These are phyloP conservation scores for Phoenix dactylifera DNA, from an alignment of 176 grass and related monocot species.

Conservation along the genomic window DNA sequence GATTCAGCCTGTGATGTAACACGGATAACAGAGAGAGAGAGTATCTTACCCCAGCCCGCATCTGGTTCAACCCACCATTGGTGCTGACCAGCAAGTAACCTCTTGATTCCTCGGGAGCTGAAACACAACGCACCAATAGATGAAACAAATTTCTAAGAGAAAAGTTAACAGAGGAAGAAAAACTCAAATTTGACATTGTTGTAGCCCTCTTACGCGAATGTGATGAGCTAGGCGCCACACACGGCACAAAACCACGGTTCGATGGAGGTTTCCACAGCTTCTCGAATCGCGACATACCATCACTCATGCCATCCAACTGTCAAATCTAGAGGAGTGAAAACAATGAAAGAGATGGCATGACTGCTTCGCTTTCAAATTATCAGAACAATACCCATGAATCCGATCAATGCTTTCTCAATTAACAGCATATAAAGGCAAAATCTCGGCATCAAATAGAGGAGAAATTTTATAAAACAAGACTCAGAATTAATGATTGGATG, in stretches of 20 bases:
- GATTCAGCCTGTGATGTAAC: no score
- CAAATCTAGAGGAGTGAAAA: slow-evolving; percentile 48
- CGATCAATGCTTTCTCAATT: no score
- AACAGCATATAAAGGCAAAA: no score
- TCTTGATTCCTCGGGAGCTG: slow-evolving; percentile 49
- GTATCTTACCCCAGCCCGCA: slow-evolving; percentile 78
- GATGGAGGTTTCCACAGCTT: slow-evolving; percentile 58
- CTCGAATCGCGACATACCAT: slow-evolving; percentile 17
- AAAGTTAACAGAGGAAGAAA: background rate
- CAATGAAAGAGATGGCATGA: slow-evolving; percentile 19
- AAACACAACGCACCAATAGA: background rate
- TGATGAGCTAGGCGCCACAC: slow-evolving; percentile 32
- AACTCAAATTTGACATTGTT: background rate
- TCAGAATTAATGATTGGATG: no score
- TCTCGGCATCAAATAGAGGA: no score
- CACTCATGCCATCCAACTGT: slow-evolving; percentile 45
- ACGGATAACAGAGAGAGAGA: background rate
- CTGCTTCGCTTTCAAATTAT: slow-evolving; percentile 14
- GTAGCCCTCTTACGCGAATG: slow-evolving; percentile 31
- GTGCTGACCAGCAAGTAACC: slow-evolving; percentile 76
- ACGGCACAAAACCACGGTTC: slow-evolving; percentile 47
- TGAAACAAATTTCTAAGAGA: background rate
- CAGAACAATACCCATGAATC: slow-evolving; percentile 16
- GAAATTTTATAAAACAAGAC: no score
- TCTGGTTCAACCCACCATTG: slow-evolving; percentile 97